Base-by-base conservation (phyloP, 2,329 filamentous ascomycete species). In the Curvularia lunata region DNA sequence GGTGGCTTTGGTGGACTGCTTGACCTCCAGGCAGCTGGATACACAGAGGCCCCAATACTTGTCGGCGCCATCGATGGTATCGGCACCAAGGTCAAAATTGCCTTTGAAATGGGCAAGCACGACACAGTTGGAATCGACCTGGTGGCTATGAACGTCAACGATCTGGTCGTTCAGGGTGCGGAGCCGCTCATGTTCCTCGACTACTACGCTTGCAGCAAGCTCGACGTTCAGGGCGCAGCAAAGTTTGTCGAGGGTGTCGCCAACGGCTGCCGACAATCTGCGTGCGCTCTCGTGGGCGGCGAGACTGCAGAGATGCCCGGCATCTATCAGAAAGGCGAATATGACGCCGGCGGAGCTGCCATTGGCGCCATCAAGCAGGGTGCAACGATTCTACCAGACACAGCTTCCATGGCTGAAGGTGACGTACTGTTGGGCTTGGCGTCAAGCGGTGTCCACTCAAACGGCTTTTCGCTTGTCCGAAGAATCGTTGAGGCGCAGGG, bases 271-370 rank as follows among this genome's bases (percentile, higher is more conserved):
- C 86, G 87, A 59, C 86, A 92, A 71, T 87, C 94, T 0, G 89
- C 89, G 43, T 97, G 94, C 72, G 93, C 93, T 16, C 85, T 99
- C 3, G 91, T 98, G n/a, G 95, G 95, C 38, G 95, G 95, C 43
- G 95, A 99, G 80, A 99, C 95, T 0, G 95, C 95, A 6, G 95
- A 99, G 80, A 98, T 99, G 95, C 94, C 94, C 0, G 93, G 93
- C 53, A 91, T 98, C 82, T 97, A 97, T 80, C 84, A 88, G 63
- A 87, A 86, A 52, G 91, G 92, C 48, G 91, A 96, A 73, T 99
- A 98, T 76, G 95, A 99, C 70, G 92, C 93, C 7, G 93, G 92
- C 21, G 95, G 95, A 61, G 91, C 90, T 38, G 94, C 94, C 18
- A 88, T 96, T 45, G 95, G 95, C 55, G 91, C 92, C 41, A 90